phyloP scores from a whole-genome alignment of 371 early-diverging fungal genomes.

The Gilbertella persicaria region DNA sequence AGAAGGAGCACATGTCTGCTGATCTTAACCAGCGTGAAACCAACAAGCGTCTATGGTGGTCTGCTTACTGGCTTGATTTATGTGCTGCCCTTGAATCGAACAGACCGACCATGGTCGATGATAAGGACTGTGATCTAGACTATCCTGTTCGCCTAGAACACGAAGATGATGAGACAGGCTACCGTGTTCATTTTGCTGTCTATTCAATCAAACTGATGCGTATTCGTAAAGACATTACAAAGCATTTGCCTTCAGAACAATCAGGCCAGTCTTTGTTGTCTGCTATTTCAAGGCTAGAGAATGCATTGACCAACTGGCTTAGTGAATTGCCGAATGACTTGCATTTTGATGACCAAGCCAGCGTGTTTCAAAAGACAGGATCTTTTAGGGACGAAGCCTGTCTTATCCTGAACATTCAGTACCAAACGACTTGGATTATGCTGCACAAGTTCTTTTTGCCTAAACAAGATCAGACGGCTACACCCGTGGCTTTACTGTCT shows the following conservation, averaged over 20 bases:
- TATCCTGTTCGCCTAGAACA: constrained; percentile 49
- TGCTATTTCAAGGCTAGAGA: constrained; percentile 56
- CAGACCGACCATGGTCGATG: constrained; percentile 60
- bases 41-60: constrained; percentile 66
- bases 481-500: constrained; percentile 32
- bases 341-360: constrained; percentile 18
- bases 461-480: constrained; percentile 34
- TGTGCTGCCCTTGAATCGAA: constrained; percentile 53
- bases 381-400: constrained; percentile 43
- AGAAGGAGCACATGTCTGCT: constrained; percentile 49
- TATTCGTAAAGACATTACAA: constrained; percentile 60
- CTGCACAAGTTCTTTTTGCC: constrained; percentile 50
- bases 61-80: constrained; percentile 61
- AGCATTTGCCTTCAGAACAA: constrained; percentile 48
- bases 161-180: constrained; percentile 51
- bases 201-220: constrained; percentile 57
- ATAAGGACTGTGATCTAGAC: constrained; percentile 61
- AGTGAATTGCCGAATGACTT: constrained; percentile 20
- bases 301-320: constrained; percentile 54
- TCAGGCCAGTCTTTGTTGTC: constrained; percentile 47
- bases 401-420: constrained; percentile 39
- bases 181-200: constrained; percentile 48
- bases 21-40: constrained; percentile 55
- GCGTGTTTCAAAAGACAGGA: constrained; percentile 23
- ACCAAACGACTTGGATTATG: constrained; percentile 53